Percentiles rank a stretch among this genome's conserved stretches.
Conservation (phyloP, 2,329 filamentous ascomycete genomes). For the Fusarium pininemorale region DNA sequence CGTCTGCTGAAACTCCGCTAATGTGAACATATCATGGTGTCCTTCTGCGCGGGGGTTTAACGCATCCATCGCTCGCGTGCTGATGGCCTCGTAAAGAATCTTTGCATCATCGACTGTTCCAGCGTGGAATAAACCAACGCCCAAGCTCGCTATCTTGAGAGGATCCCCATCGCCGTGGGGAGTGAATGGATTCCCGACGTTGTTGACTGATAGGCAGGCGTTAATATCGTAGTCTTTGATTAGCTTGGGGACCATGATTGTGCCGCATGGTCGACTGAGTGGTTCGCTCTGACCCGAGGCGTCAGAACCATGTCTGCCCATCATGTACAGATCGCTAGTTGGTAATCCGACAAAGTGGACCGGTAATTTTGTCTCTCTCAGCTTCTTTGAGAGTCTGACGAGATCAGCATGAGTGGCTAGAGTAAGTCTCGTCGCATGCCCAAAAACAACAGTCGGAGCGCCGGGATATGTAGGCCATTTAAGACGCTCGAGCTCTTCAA, state of each 20-base stretch:
- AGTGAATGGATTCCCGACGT: background rate
- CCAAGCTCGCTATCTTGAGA: background rate
- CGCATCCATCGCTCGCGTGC: background rate
- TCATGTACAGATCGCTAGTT: conserved; percentile 14
- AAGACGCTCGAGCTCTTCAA: background rate
- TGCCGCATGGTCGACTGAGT: conserved; percentile 8
- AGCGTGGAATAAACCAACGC: conserved; percentile 3
- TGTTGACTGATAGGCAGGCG: background rate
- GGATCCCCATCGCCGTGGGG: conserved; percentile 4
- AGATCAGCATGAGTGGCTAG: background rate
- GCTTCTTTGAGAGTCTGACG: background rate
- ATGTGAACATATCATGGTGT: rapidly evolving
- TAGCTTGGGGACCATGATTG: conserved; percentile 6
- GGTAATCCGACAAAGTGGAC: conserved; percentile 2
- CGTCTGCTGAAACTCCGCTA: rapidly evolving
- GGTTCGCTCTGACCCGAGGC: rapidly evolving
- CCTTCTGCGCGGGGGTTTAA: rapidly evolving
- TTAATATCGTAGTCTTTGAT: background rate
- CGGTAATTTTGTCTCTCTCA: background rate
- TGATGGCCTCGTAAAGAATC: background rate
- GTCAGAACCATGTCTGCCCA: background rate
- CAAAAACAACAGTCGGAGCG: background rate
- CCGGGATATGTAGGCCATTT: background rate
- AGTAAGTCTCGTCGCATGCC: conserved; percentile 9
- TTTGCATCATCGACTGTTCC: background rate